Evolutionary conservation across 1,284 basidiomycete genomes (phyloP).

Genomic region (Sporisorium reilianum): DNA sequence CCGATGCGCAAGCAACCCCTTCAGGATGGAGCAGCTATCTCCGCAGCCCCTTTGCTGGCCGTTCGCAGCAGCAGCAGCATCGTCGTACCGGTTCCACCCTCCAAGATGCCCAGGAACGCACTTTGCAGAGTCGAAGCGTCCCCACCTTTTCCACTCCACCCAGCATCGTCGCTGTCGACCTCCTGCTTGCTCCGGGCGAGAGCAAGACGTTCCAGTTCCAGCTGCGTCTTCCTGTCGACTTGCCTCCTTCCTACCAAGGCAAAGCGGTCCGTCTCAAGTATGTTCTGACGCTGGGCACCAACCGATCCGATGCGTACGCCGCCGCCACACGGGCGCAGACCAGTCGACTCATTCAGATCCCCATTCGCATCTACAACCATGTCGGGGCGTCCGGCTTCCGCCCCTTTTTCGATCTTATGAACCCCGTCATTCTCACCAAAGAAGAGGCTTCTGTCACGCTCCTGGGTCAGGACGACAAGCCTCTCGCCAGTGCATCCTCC

Average conservation of each 20-base stretch:
- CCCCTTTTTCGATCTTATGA: constrained; percentile 70
- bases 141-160: constrained; percentile 85
- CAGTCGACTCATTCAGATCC: constrained; percentile 86
- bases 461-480: constrained; percentile 14
- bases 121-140: constrained; percentile 72
- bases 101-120: constrained; percentile 72
- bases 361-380: constrained; percentile 86
- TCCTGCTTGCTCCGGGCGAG: constrained; percentile 81
- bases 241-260: constrained; percentile 91
- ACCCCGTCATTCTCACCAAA: constrained; percentile 69
- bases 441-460: constrained; percentile 62
- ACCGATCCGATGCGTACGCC: constrained; percentile 71
- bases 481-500: not conserved
- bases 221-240: constrained; percentile 73
- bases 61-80: constrained; percentile 43
- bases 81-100: constrained; percentile 74
- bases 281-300: constrained; percentile 86
- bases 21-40: constrained; percentile 42
- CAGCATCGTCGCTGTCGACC: constrained; percentile 84
- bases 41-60: constrained; percentile 23
- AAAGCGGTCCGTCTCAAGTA: constrained; percentile 87
- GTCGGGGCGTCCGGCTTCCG: constrained; percentile 72
- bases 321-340: constrained; percentile 69
- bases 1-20: constrained; percentile 21
- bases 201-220: constrained; percentile 75